Evolutionary conservation across 495 filamentous ascomycete species (phyloP).

Genomic region (Filosporella fistucella): DNA sequence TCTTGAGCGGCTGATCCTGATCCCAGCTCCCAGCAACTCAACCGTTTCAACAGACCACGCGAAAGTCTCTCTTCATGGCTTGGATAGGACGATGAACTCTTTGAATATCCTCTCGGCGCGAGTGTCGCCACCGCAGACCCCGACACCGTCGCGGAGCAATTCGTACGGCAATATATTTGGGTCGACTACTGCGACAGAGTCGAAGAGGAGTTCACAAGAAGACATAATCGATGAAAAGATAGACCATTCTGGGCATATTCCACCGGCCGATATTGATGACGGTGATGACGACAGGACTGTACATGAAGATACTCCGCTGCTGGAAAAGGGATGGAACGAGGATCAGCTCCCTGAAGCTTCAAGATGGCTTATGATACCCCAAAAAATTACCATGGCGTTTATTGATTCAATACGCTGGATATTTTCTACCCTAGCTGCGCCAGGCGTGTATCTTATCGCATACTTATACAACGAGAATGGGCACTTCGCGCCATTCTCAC

Average conservation of each 20-base stretch:
- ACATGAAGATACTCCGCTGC: slow-evolving; percentile 68
- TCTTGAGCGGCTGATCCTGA: too few relatives aligned
- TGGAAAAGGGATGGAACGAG: slow-evolving; percentile 34
- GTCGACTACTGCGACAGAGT: slow-evolving; percentile 27
- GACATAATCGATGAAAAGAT: slow-evolving; percentile 44
- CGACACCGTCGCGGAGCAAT: slow-evolving; percentile 57
- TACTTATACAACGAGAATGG: slow-evolving; percentile 79
- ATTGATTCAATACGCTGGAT: slow-evolving; percentile 69
- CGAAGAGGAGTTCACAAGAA: slow-evolving; percentile 32
- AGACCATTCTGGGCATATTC: slow-evolving; percentile 30
- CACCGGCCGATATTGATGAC: slow-evolving; percentile 30
- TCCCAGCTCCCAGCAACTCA: too few relatives aligned
- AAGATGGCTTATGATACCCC: slow-evolving; percentile 50
- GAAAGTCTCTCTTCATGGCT: slow-evolving; percentile 21
- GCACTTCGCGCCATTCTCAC: slow-evolving; percentile 65
- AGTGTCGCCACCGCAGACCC: slow-evolving; percentile 57
- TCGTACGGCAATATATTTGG: slow-evolving; percentile 54
- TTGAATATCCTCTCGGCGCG: slow-evolving; percentile 89
- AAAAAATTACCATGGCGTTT: slow-evolving; percentile 50
- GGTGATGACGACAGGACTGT: slow-evolving; percentile 26
- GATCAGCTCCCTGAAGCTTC: slow-evolving; percentile 30
- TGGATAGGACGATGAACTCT: slow-evolving; percentile 84
- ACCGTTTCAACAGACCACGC: too few relatives aligned
- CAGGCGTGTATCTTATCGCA: slow-evolving; percentile 74
- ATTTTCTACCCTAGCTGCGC: slow-evolving; percentile 70